Base-by-base conservation (phyloP, 2,329 filamentous ascomycete genomes). In the Epichloe sp. region DNA sequence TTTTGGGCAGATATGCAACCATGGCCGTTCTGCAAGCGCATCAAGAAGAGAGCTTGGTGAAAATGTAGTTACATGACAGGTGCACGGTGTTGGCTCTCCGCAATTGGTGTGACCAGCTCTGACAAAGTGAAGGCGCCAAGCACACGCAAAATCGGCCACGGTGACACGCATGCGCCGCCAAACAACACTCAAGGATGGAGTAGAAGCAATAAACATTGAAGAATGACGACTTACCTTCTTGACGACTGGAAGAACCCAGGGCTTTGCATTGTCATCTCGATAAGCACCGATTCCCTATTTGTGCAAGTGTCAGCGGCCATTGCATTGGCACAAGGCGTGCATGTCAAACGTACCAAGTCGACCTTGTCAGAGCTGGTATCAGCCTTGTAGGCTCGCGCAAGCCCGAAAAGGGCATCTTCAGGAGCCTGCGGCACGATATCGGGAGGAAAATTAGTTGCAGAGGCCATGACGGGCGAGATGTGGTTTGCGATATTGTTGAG, bases 191-290 rank as follows among this genome's bases (percentile, higher is more conserved):
- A n/a, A 5, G 23, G 12, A 6, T 1, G 3, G 11, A 23, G n/a
- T 21, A 8, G 15, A n/a, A 34, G 5, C 26, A 15, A 10, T 2
- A 12, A 7, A 6, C 10, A 49, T 19, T 26, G 11, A 15, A 52
- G 10, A 11, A 40, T 8, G 14, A 34, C 7, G 37, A 49, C 59
- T 50, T 73, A 95, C 91, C 86, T 95, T 94, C 73, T 88, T 94
- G 55, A 97, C 91, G 2, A 97, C 91, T 19, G 93, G 91, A 56
- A 98, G 72, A 55, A 98, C 83, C 93, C 93, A 98, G 3, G 93
- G 93, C 75, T 97, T 97, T 55, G 89, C 91, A 65, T 90, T 85
- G 72, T 97, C 78, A 64, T 95, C 93, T 66, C 93, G 80, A 72
- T 98, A 98, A 53, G 93, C 93, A 60, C 93, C 93, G 72, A 97